Evolutionary conservation across 2,329 filamentous ascomycete genomes (phyloP).

Genomic region (Penicillium sp.): DNA sequence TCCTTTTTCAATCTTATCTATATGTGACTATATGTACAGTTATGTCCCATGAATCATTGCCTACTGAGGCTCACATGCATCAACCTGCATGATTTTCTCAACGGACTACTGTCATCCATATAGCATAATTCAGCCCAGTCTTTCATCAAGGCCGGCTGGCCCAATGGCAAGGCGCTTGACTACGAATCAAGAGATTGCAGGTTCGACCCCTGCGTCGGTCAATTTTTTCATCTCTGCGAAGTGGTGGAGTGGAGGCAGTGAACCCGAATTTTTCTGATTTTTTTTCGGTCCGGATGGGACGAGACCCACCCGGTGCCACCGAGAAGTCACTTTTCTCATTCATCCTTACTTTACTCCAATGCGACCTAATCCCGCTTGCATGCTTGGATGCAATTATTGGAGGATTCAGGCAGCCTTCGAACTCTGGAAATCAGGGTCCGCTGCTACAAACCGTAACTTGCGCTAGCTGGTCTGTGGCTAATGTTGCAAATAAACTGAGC

Average conservation of each 20-base stretch:
- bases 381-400: neutral
- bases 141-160: conserved; percentile 33
- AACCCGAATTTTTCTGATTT: neutral
- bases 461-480: neutral
- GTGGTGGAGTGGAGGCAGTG: neutral
- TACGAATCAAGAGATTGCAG: conserved; percentile 51
- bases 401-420: neutral
- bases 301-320: neutral
- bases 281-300: conserved; percentile 1
- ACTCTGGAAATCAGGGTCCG: neutral
- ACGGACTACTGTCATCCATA: neutral
- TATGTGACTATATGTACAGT: neutral
- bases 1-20: conserved; percentile 2
- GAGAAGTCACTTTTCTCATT: neutral
- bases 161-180: conserved; percentile 51
- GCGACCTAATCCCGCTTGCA: neutral
- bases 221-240: conserved; percentile 20
- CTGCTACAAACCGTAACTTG: neutral
- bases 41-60: neutral
- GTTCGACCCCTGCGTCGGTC: conserved; percentile 44
- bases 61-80: neutral
- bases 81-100: neutral
- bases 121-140: neutral
- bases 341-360: neutral
- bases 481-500: neutral